Percentiles rank a stretch among this genome's conserved stretches.
Evolutionary conservation across 495 filamentous ascomycete genomes (phyloP).

Genomic region (Xylaria flabelliformis): DNA sequence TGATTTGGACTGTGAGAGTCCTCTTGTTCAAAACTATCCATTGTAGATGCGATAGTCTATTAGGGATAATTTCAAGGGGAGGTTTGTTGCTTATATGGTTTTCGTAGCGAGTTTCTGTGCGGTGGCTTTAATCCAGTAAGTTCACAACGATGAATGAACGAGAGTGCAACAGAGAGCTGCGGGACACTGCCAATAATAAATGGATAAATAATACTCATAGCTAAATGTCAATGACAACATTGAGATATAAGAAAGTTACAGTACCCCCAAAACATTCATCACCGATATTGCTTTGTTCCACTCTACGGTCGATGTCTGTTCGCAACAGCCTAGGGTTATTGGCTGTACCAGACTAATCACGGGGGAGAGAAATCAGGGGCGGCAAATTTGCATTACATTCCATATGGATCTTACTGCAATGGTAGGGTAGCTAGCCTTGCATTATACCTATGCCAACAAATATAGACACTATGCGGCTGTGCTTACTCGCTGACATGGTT

Average conservation of each 20-base stretch:
- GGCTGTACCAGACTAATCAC: background rate
- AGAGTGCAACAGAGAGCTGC: background rate
- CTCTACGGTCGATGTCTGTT: background rate
- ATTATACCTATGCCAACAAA: slow-evolving; percentile 3
- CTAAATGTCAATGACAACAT: background rate
- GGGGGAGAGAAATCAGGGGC: background rate
- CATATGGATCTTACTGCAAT: background rate
- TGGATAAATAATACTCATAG: background rate
- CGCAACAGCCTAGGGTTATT: background rate
- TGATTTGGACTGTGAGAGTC: background rate
- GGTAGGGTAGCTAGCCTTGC: background rate
- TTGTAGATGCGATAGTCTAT: background rate
- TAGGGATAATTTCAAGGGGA: background rate
- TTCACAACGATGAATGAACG: background rate
- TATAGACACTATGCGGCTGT: background rate
- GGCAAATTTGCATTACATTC: background rate
- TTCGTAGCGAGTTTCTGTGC: background rate
- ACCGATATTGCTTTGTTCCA: background rate
- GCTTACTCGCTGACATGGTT: slow-evolving; percentile 1
- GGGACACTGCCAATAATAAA: background rate
- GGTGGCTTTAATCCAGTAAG: background rate
- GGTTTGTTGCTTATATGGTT: background rate
- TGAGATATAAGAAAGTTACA: background rate
- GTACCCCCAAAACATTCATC: background rate
- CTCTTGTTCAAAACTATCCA: background rate